Conservation (phyloP, 2,329 filamentous ascomycete species). For the Exserohilum turcica region DNA sequence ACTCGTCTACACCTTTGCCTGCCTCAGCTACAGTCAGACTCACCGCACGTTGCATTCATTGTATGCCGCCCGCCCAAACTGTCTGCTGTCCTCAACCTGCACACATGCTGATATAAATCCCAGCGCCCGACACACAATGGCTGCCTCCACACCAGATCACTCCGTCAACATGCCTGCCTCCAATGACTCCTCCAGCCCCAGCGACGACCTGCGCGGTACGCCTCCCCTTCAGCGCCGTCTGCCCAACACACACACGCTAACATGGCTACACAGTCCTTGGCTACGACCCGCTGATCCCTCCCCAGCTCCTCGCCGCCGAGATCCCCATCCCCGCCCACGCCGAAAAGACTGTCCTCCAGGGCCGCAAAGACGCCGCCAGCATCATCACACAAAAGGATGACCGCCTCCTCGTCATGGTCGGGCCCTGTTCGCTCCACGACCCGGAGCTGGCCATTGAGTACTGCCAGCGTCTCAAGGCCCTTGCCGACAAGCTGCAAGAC, state of each 20-base stretch:
- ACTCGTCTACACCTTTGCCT: constrained; percentile 2
- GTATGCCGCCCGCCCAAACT: constrained; percentile 10
- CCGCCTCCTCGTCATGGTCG: constrained; percentile 90
- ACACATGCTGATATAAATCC: constrained; percentile 17
- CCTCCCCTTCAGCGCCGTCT: neutral
- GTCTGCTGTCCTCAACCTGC: neutral
- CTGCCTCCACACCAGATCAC: constrained; percentile 20
- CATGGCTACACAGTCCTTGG: constrained; percentile 70
- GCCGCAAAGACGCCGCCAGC: constrained; percentile 69
- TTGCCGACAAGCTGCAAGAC: constrained; percentile 77
- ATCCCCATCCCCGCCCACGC: constrained; percentile 69
- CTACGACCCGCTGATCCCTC: constrained; percentile 91
- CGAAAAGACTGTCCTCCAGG: constrained; percentile 71
- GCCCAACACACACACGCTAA: constrained; percentile 23
- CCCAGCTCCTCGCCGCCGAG: constrained; percentile 83
- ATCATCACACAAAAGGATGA: constrained; percentile 81
- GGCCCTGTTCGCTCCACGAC: constrained; percentile 97
- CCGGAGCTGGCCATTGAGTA: constrained; percentile 88
- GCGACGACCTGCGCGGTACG: constrained; percentile 60
- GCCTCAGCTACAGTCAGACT: constrained; percentile 17
- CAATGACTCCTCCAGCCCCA: constrained; percentile 40
- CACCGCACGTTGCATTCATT: constrained; percentile 16
- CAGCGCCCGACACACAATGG: constrained; percentile 10
- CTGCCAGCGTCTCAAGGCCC: constrained; percentile 73
- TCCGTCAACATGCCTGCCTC: constrained; percentile 37